Evolutionary conservation across 257 asterid genomes (phyloP), one percentile per base, ranked within the genome.

Genomic region (Solanum chaucha): DNA sequence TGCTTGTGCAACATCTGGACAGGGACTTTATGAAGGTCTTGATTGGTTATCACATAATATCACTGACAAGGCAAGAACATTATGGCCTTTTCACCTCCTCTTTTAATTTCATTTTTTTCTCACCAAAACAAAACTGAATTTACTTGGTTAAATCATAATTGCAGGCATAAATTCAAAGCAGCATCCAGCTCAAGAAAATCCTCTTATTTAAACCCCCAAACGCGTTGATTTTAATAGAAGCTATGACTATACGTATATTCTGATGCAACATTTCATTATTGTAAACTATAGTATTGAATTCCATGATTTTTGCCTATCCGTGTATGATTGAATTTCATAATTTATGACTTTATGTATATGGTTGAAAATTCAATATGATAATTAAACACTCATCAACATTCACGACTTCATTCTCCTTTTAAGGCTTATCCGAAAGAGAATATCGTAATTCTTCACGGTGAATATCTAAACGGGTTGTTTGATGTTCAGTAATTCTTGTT

Each of bases 21-120:
- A 90, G 84, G 93, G 94, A 86, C 93, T 92, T 55, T 89, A 90
- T 71, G 95, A 92, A 91, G 95, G 93, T 35, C 93, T 91, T 71
- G 92, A 90, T 84, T 93, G 95, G 94, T 82, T 93, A 46, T 89
- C 91, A 51, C 87, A 64, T 87, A 89, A 89, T 85, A 90, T 91
- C 35, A 82, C 93, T 28, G 81, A 73, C 83, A 91, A 89, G 93
- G 92, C 75, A 87, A 90, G 85, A 70, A 74, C 13, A 61, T 32
- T 48, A 5, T 34, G 13, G 28, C 10, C 17, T 80, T 80, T 80
- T 46, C 2, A 40, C 26, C n/a, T 78, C 61, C 30, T 26, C 65
- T 15, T 9, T 40, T 75, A 55, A 55, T 55, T 55, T 55, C 64
- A 6, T 55, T 55, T 55, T 55, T 55, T 44, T 44, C 32, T 15